Conservation (phyloP, 805 yeast genomes). For the Saccharomycopsis fodiens region DNA sequence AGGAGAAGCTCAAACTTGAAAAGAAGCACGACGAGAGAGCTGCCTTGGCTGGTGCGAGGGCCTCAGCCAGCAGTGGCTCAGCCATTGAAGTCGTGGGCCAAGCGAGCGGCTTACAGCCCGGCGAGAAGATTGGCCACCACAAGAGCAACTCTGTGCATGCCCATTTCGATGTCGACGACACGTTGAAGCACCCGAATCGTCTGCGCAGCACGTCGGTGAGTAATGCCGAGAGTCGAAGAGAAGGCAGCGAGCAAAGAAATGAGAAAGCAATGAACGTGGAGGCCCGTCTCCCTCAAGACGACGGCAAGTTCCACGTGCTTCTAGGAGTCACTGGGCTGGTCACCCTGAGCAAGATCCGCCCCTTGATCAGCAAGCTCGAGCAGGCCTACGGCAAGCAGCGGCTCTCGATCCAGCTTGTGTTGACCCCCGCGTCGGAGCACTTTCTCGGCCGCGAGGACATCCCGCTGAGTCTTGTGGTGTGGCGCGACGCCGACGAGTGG, state of each 20-base stretch:
- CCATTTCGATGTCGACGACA: constrained; percentile 66
- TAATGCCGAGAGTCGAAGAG: constrained; percentile 22
- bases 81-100: too few species aligned
- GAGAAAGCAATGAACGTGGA: constrained; percentile 36
- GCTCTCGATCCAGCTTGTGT: constrained; percentile 76
- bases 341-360: constrained; percentile 72
- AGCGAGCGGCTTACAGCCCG: too few species aligned
- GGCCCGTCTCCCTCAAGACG: constrained; percentile 67
- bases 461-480: constrained; percentile 67
- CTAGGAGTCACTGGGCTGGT: constrained; percentile 87
- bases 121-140: too few species aligned
- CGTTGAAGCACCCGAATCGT: constrained; percentile 43
- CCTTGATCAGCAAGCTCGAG: constrained; percentile 72
- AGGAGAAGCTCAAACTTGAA: too few species aligned
- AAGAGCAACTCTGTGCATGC: constrained; percentile 66
- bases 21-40: too few species aligned
- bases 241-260: constrained; percentile 4
- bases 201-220: constrained; percentile 30
- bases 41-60: constrained; percentile 34
- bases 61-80: constrained; percentile 29
- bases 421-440: constrained; percentile 81
- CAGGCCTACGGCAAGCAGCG: constrained; percentile 69
- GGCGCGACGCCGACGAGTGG: constrained; percentile 98
- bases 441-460: constrained; percentile 51
- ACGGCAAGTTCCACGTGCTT: constrained; percentile 78